Percentiles rank a stretch among this genome's conserved stretches.
Evolutionary conservation across 2,329 filamentous ascomycete species (phyloP).

Genomic region (Pseudonectria foliicola): DNA sequence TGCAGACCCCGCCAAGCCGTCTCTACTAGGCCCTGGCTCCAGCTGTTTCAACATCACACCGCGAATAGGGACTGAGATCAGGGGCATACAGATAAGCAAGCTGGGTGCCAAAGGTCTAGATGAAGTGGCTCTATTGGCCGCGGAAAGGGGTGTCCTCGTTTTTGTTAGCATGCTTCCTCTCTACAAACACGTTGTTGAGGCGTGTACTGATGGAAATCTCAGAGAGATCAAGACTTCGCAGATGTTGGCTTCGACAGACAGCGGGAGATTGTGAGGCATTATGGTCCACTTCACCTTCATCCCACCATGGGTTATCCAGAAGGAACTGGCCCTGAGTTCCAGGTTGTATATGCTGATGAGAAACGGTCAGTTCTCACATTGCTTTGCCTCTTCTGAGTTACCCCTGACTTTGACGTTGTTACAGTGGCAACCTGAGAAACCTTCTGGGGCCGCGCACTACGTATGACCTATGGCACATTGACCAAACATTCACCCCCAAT

Average conservation of each 20-base stretch:
- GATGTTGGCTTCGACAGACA: constrained; percentile 26
- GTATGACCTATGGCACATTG: constrained; percentile 27
- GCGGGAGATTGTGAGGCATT: constrained; percentile 22
- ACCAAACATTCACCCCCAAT: constrained; percentile 27
- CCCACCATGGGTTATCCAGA: constrained; percentile 26
- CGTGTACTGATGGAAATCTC: not conserved
- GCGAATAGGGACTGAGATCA: constrained; percentile 22
- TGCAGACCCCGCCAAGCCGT: constrained; percentile 20
- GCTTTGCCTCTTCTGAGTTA: not conserved
- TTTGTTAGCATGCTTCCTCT: constrained; percentile 15
- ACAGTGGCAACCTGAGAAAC: constrained; percentile 20
- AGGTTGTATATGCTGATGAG: constrained; percentile 27
- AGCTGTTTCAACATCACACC: constrained; percentile 20
- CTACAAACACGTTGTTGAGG: not conserved
- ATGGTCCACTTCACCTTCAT: constrained; percentile 25
- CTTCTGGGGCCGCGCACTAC: constrained; percentile 19
- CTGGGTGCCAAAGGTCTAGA: constrained; percentile 19
- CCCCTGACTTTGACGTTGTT: not conserved
- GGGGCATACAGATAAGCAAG: constrained; percentile 22
- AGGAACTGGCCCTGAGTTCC: constrained; percentile 25
- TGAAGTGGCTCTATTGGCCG: constrained; percentile 24
- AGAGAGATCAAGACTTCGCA: constrained; percentile 27
- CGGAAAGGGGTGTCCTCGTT: constrained; percentile 25
- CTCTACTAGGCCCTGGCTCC: constrained; percentile 12
- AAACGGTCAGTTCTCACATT: constrained; percentile 18